These are phyloP conservation scores for Ustilaginoidea virens DNA, from an alignment of 2,329 filamentous ascomycete species.

Conservation along the genomic window DNA sequence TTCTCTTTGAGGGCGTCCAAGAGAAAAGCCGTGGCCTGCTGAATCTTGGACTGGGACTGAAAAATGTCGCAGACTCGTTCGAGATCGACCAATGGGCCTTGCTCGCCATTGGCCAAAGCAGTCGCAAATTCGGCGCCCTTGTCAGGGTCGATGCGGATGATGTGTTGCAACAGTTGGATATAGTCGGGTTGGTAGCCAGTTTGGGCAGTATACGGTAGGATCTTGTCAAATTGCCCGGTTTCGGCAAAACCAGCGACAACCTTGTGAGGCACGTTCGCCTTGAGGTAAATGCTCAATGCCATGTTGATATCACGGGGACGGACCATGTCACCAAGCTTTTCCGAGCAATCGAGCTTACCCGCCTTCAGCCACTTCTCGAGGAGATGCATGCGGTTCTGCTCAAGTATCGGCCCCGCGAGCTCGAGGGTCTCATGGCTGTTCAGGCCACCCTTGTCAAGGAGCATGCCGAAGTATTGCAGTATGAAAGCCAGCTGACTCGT, in stretches of 20 bases:
- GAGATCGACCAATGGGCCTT: constrained; percentile 76
- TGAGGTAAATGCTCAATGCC: constrained; percentile 77
- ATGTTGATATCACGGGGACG: constrained; percentile 78
- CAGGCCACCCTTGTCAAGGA: constrained; percentile 84
- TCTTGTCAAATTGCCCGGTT: constrained; percentile 93
- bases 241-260: constrained; percentile 91
- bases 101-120: constrained; percentile 78
- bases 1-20: constrained; percentile 93
- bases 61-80: constrained; percentile 96
- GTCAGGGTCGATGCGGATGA: constrained; percentile 79
- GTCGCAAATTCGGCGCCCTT: constrained; percentile 91
- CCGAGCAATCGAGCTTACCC: constrained; percentile 88
- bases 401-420: constrained; percentile 78
- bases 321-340: constrained; percentile 90
- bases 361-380: constrained; percentile 97
- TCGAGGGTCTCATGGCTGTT: constrained; percentile 93
- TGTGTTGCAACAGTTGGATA: constrained; percentile 80
- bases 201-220: constrained; percentile 77
- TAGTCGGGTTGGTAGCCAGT: constrained; percentile 90
- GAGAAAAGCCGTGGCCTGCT: constrained; percentile 95
- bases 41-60: constrained; percentile 94
- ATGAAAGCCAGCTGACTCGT: constrained; percentile 85
- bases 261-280: constrained; percentile 83
- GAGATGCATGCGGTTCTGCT: constrained; percentile 87
- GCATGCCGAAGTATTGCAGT: constrained; percentile 93